A percentile compares a stretch with the other conserved stretches of the same genome.
Evolutionary conservation across 1,284 basidiomycete species (phyloP).

Genomic region (Retiboletus flavoniger): DNA sequence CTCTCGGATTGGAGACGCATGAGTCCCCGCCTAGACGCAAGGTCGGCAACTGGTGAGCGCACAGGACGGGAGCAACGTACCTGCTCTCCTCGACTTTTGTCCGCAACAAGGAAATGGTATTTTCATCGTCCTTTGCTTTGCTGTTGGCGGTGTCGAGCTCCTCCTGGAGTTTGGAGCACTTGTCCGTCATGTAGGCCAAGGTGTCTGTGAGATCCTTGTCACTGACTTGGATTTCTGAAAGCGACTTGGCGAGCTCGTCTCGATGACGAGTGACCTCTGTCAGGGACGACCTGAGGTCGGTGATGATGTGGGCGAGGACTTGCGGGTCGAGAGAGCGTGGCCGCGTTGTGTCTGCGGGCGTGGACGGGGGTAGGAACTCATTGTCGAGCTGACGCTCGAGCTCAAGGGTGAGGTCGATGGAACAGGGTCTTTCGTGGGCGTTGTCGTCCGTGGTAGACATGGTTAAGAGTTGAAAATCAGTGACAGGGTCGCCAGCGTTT

Average conservation of each 20-base stretch:
- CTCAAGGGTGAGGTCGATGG: conserved; percentile 74
- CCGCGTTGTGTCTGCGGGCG: conserved; percentile 33
- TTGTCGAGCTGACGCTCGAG: conserved; percentile 71
- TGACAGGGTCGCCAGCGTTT: neutral
- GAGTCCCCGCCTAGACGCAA: conserved; percentile 63
- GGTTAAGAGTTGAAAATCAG: conserved; percentile 2
- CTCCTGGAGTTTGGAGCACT: conserved; percentile 58
- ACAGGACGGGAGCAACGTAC: conserved; percentile 38
- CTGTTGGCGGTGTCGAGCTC: conserved; percentile 58
- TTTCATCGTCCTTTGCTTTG: conserved; percentile 75
- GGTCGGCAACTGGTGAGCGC: conserved; percentile 1
- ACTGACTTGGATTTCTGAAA: conserved; percentile 49
- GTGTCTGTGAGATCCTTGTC: conserved; percentile 62
- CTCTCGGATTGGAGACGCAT: conserved; percentile 89
- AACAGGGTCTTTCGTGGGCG: conserved; percentile 42
- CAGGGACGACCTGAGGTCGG: conserved; percentile 61
- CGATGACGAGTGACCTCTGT: conserved; percentile 63
- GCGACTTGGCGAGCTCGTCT: conserved; percentile 54
- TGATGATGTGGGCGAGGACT: conserved; percentile 70
- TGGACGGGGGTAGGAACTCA: conserved; percentile 55
- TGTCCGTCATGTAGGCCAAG: conserved; percentile 61
- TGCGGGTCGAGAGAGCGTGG: conserved; percentile 68
- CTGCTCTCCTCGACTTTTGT: conserved; percentile 90
- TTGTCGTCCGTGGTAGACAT: conserved; percentile 26
- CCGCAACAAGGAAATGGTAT: conserved; percentile 76